Evolutionary conservation across 2,329 filamentous ascomycete species (phyloP), one percentile per base, ranked within the genome.

Genomic region (Cercospora sp.): DNA sequence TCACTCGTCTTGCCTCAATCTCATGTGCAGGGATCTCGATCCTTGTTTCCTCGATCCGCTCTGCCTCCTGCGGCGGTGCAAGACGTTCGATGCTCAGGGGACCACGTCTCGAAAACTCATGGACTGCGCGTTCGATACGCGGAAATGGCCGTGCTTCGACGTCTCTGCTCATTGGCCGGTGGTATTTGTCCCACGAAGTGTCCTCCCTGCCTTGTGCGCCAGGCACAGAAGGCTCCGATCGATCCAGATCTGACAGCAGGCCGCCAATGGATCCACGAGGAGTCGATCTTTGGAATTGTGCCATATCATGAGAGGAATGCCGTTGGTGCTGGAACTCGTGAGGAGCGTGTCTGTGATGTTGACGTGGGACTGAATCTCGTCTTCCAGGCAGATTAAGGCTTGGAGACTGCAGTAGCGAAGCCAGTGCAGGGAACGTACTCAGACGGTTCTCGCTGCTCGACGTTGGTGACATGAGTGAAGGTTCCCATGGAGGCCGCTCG

Each of bases 1-100:
- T 45, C 18, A 33, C 18, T 45, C 40, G 31, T 18, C 23, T 23
- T 31, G 20, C 20, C 23, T 30, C 53, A 5, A 10, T 16, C 4
- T 16, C 28, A n/a, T 16, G 23, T 57, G 53, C 1, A 57, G 53
- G 20, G 23, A 3, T 31, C 53, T 57, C 53, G 12, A 30, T 28
- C 26, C 20, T 9, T 16, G 26, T 31, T 13, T 57, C 53, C 13
- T 57, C 53, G 28, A 3, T 9, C 53, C 23, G 23, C 23, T 28
- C 12, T 28, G 26, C 53, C n/a, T 57, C 53, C 20, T 63, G 51
- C 16, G 65, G 64, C 3, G 60, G 45, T 31, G 69, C 62, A 23
- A 72, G 63, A n/a, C 69, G 63, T 58, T 63, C 68, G 33, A 72
- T 72, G 23, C 67, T 69, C 53, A 71, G 57, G 51, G 70, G 70